phyloP scores from a whole-genome alignment of 1,284 basidiomycete species.

The Inonotus hispidus region DNA sequence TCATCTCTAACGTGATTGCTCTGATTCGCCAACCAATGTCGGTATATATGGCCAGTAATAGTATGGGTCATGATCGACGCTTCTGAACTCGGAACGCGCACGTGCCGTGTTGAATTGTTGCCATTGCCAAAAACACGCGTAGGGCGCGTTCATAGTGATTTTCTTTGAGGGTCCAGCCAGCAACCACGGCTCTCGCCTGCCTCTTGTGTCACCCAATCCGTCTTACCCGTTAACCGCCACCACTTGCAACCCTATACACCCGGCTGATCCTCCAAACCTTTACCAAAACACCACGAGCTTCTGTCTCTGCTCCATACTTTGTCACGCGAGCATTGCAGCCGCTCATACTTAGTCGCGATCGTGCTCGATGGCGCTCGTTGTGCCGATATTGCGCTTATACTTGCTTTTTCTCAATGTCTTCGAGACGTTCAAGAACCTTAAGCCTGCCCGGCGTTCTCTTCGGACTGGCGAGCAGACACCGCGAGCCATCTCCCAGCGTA shows the following conservation, averaged over 20 bases:
- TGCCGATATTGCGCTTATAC: slow-evolving; percentile 57
- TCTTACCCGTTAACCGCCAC: background rate
- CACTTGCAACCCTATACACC: background rate
- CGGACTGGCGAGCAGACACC: slow-evolving; percentile 57
- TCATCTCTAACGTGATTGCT: background rate
- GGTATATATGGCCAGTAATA: too few species aligned
- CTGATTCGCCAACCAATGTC: too few species aligned
- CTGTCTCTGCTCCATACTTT: background rate
- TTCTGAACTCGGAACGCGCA: background rate
- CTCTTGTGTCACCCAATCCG: background rate
- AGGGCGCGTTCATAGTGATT: background rate
- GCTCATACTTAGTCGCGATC: background rate
- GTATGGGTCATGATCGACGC: background rate
- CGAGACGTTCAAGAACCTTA: slow-evolving; percentile 77
- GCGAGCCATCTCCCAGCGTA: slow-evolving; percentile 64
- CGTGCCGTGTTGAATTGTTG: background rate
- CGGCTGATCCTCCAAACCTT: background rate
- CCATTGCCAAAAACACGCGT: slow-evolving; percentile 4
- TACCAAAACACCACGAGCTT: background rate
- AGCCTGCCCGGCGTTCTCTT: slow-evolving; percentile 52
- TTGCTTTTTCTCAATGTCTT: slow-evolving; percentile 75
- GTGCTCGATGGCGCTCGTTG: slow-evolving; percentile 57
- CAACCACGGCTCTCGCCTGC: background rate
- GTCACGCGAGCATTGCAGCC: background rate
- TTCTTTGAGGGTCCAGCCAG: background rate